Conservation (phyloP, 257 asterid species). For the Coffea eugenioides region DNA sequence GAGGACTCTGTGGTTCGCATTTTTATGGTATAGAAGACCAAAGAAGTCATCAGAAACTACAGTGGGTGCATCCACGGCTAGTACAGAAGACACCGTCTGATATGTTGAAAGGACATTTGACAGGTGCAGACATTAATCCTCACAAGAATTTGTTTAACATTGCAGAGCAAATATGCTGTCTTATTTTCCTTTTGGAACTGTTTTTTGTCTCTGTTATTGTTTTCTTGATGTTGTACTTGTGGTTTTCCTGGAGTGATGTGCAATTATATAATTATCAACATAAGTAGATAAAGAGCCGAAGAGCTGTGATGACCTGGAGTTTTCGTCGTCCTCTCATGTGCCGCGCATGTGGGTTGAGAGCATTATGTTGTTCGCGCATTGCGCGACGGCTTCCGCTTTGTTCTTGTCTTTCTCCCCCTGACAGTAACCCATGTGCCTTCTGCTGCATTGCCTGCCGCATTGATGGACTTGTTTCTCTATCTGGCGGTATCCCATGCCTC, state of each 20-base stretch:
- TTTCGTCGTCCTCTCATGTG: too few relatives aligned
- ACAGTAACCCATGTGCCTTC: too few relatives aligned
- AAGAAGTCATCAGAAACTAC: conserved; percentile 31
- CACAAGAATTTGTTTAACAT: not conserved
- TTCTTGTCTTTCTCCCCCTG: too few relatives aligned
- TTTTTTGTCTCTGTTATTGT: not conserved
- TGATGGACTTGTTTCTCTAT: too few relatives aligned
- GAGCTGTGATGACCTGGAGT: too few relatives aligned
- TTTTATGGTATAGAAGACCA: conserved; percentile 63
- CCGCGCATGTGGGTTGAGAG: too few relatives aligned
- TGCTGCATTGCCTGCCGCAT: too few relatives aligned
- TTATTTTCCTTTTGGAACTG: not conserved
- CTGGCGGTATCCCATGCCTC: too few relatives aligned
- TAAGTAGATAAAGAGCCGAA: too few relatives aligned
- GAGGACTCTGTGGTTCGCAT: conserved; percentile 76
- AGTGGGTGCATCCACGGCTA: conserved; percentile 22
- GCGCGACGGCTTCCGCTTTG: too few relatives aligned
- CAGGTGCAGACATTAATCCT: conserved; percentile 30
- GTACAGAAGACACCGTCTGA: conserved; percentile 25
- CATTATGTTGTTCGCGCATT: too few relatives aligned
- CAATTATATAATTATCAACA: not conserved
- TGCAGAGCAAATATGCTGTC: not conserved
- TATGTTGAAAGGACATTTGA: conserved; percentile 5
- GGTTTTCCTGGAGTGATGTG: not conserved
- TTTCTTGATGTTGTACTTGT: not conserved